Evolutionary conservation across 2,329 filamentous ascomycete species (phyloP).

Genomic region (Tolypocladium guangdongense): DNA sequence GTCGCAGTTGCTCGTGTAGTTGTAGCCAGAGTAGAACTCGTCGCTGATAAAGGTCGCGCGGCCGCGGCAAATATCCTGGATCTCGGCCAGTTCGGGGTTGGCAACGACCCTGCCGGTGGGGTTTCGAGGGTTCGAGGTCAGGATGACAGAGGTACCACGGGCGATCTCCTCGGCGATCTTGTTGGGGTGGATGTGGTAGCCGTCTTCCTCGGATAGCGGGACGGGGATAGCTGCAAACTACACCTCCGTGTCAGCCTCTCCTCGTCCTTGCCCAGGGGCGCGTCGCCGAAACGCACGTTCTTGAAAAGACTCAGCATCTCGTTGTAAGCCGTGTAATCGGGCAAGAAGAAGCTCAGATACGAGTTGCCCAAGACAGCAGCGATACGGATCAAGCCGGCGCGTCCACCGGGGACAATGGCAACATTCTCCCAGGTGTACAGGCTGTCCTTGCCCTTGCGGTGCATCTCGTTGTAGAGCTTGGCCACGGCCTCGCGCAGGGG

Average conservation of each 20-base stretch:
- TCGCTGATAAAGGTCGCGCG: conserved; percentile 89
- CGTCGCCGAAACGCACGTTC: conserved; percentile 44
- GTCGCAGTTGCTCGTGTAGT: conserved; percentile 88
- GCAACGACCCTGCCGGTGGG: conserved; percentile 81
- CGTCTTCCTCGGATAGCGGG: conserved; percentile 72
- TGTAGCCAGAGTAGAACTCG: conserved; percentile 95
- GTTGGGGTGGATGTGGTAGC: conserved; percentile 86
- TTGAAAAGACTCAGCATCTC: conserved; percentile 95
- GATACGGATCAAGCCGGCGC: conserved; percentile 87
- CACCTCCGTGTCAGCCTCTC: background rate
- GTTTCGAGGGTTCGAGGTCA: conserved; percentile 93
- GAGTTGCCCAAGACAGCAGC: conserved; percentile 88
- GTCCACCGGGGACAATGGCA: conserved; percentile 86
- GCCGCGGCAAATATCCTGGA: conserved; percentile 86
- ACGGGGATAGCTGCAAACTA: conserved; percentile 80
- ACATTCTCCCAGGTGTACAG: conserved; percentile 98
- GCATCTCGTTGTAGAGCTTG: conserved; percentile 84
- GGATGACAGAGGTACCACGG: conserved; percentile 74
- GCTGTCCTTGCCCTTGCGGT: conserved; percentile 75
- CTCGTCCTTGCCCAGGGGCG: background rate
- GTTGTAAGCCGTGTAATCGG: conserved; percentile 94
- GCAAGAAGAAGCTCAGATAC: conserved; percentile 88
- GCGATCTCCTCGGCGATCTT: conserved; percentile 89
- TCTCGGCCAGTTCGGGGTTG: conserved; percentile 76
- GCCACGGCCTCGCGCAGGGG: conserved; percentile 81